Conservation (phyloP, 805 yeast species). For the Metschnikowia bowlesiae region DNA sequence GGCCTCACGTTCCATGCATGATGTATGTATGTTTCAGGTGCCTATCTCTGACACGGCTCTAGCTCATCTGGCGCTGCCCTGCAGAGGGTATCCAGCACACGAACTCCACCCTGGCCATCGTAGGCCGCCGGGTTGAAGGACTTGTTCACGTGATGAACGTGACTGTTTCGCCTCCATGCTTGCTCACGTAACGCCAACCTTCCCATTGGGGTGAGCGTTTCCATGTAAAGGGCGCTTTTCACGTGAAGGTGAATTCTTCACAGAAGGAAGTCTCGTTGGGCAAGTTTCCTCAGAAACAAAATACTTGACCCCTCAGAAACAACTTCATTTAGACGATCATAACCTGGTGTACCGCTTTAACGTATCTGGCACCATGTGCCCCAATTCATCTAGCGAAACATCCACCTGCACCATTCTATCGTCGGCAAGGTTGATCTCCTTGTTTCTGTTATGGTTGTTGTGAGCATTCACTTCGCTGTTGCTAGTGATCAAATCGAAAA, state of each 20-base stretch:
- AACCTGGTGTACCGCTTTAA: constrained; percentile 12
- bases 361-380: constrained; percentile 20
- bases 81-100: not conserved
- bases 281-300: not conserved
- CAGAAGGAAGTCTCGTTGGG: not conserved
- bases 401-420: constrained; percentile 50
- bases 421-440: constrained; percentile 35
- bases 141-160: no score
- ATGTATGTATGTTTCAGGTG: not conserved
- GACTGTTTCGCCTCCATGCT: no score
- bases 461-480: constrained; percentile 36
- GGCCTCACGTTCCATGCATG: not conserved
- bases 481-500: constrained; percentile 45
- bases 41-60: not conserved
- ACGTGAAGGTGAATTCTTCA: no score
- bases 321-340: constrained; percentile 1
- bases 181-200: no score
- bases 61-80: not conserved
- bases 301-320: no score
- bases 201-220: no score
- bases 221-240: no score
- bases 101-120: not conserved
- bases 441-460: constrained; percentile 26
- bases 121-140: no score
- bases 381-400: constrained; percentile 48